Evolutionary conservation across 2,329 filamentous ascomycete species (phyloP).

Genomic region (Neoscytalidium dimidiatum): DNA sequence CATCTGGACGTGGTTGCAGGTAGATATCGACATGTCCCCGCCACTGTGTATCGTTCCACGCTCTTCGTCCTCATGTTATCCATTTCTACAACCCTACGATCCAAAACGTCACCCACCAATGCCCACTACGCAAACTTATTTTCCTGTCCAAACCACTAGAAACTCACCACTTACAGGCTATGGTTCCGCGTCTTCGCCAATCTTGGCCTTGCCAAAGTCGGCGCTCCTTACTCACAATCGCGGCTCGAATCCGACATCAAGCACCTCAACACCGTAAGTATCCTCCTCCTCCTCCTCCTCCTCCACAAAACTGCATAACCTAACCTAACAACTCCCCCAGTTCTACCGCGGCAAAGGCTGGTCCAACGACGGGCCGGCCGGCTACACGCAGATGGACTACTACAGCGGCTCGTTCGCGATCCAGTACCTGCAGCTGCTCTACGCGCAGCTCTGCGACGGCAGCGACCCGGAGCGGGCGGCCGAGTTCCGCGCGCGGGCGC

Average conservation of each 20-base stretch:
- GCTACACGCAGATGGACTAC: conserved; percentile 83
- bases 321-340: no score
- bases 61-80: background rate
- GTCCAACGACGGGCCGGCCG: conserved; percentile 79
- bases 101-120: background rate
- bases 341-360: conserved; percentile 82
- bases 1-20: no score
- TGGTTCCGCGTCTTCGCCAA: conserved; percentile 88
- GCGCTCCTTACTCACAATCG: conserved; percentile 68
- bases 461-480: conserved; percentile 65
- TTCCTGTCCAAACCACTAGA: conserved; percentile 53
- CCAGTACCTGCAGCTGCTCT: conserved; percentile 76
- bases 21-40: no score
- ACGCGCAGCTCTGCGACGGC: conserved; percentile 69
- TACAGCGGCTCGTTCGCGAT: conserved; percentile 83
- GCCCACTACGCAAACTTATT: conserved; percentile 24
- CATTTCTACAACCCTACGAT: background rate
- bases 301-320: no score
- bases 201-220: conserved; percentile 73
- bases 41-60: no score
- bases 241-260: conserved; percentile 74
- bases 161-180: conserved; percentile 49
- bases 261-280: conserved; percentile 73
- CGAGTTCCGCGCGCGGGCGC: conserved; percentile 70
- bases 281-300: no score